A percentile compares a stretch with the other conserved stretches of the same genome.
Conservation (phyloP, 768 basidiomycete genomes). For the Amanita inopinata region DNA sequence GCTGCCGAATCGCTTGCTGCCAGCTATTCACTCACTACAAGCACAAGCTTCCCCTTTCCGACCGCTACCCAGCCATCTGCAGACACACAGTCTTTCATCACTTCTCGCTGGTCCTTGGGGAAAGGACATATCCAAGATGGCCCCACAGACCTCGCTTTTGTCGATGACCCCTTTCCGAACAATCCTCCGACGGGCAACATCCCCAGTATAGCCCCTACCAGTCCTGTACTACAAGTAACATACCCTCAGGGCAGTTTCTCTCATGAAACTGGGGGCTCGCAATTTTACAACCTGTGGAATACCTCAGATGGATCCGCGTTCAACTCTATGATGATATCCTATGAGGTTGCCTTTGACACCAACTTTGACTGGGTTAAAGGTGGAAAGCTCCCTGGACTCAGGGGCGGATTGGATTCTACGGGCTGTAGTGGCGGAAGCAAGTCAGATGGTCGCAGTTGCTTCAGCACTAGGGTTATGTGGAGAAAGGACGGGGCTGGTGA, state of each 20-base stretch:
- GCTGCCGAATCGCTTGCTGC: slow-evolving; percentile 33
- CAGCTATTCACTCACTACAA: slow-evolving; percentile 45
- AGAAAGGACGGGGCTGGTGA: slow-evolving; percentile 53
- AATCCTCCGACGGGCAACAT: slow-evolving; percentile 26
- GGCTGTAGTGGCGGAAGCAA: slow-evolving; percentile 65
- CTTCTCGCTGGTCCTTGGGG: slow-evolving; percentile 50
- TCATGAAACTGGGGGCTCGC: slow-evolving; percentile 51
- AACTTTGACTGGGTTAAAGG: slow-evolving; percentile 65
- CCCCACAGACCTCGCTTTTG: slow-evolving; percentile 46
- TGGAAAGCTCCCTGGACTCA: slow-evolving; percentile 68
- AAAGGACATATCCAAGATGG: slow-evolving; percentile 55
- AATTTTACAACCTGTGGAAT: slow-evolving; percentile 65
- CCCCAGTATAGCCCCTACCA: slow-evolving; percentile 18
- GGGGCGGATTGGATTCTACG: slow-evolving; percentile 52
- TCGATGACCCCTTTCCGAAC: slow-evolving; percentile 57
- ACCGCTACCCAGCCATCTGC: slow-evolving; percentile 42
- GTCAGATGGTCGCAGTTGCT: slow-evolving; percentile 59
- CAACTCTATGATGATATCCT: slow-evolving; percentile 59
- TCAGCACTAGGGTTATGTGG: slow-evolving; percentile 74
- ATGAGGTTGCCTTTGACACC: slow-evolving; percentile 64
- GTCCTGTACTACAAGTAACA: slow-evolving; percentile 48
- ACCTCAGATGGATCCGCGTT: slow-evolving; percentile 44
- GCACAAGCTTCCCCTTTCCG: slow-evolving; percentile 58
- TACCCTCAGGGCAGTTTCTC: slow-evolving; percentile 56
- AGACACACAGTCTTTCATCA: slow-evolving; percentile 41